Conservation (phyloP, 1,284 basidiomycete species). For the Pterula multifida region DNA sequence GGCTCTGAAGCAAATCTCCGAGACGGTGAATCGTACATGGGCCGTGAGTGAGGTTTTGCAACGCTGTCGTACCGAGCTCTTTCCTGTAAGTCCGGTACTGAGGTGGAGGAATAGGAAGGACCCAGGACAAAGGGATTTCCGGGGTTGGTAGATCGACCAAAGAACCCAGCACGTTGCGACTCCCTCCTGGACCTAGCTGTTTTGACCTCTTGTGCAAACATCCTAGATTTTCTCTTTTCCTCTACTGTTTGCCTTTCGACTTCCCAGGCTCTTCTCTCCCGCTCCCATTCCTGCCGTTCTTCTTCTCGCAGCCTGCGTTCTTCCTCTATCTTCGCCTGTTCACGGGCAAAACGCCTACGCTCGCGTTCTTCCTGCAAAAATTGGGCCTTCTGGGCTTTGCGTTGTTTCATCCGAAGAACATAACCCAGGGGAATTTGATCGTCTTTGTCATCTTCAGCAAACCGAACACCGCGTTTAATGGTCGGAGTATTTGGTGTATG, state of each 20-base stretch:
- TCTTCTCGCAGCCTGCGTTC: constrained; percentile 32
- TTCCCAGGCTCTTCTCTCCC: constrained; percentile 40
- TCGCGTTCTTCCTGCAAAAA: constrained; percentile 53
- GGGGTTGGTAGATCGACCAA: neutral
- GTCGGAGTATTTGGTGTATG: constrained; percentile 8
- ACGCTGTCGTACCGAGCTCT: neutral
- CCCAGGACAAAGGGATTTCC: constrained; percentile 1
- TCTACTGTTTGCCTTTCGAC: constrained; percentile 42
- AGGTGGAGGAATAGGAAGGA: constrained; percentile 1
- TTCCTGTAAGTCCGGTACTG: neutral
- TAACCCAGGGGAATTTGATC: constrained; percentile 58
- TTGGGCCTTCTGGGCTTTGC: constrained; percentile 55
- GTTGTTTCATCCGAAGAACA: constrained; percentile 54
- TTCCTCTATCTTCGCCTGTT: constrained; percentile 19
- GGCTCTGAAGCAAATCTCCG: neutral
- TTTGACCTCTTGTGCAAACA: constrained; percentile 47
- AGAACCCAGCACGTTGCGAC: constrained; percentile 31
- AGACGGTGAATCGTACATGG: neutral
- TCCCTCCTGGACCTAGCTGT: constrained; percentile 53
- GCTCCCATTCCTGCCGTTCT: constrained; percentile 32
- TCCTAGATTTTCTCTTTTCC: constrained; percentile 40
- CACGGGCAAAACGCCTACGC: constrained; percentile 29
- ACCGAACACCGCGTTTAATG: constrained; percentile 53
- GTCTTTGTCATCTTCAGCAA: constrained; percentile 54
- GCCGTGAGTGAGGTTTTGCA: neutral